A percentile compares a stretch with the other conserved stretches of the same genome.
Conservation (phyloP, 139 green algal species). For the Micromonas commoda region DNA sequence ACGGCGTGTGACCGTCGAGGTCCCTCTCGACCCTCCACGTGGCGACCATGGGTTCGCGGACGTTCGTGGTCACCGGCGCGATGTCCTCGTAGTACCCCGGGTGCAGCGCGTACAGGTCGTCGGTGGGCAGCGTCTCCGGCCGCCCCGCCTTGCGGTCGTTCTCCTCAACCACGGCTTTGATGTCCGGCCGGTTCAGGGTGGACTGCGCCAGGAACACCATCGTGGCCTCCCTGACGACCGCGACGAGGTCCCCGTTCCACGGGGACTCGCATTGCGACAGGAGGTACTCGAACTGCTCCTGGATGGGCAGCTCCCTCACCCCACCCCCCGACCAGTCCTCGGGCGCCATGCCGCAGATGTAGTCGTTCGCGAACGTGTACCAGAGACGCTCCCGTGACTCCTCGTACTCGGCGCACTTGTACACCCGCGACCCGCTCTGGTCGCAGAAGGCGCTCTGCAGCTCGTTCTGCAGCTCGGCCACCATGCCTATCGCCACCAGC, state of each 20-base stretch:
- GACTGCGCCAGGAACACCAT: neutral
- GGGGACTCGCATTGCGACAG: neutral
- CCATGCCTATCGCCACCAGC: neutral
- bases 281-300: neutral
- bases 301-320: neutral
- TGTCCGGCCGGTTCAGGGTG: neutral
- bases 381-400: neutral
- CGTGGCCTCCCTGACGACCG: neutral
- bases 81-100: neutral
- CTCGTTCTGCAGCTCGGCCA: neutral
- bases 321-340: neutral
- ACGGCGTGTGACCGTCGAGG: neutral
- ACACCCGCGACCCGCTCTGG: neutral
- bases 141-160: slow-evolving; percentile 13
- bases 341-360: neutral
- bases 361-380: neutral
- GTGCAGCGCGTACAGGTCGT: slow-evolving; percentile 3
- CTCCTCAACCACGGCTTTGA: neutral
- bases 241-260: neutral
- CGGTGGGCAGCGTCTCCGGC: neutral
- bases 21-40: neutral
- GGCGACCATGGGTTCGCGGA: neutral
- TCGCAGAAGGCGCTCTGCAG: neutral
- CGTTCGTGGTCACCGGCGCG: slow-evolving; percentile 1
- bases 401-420: neutral